A percentile compares a stretch with the other conserved stretches of the same genome.
These are phyloP conservation scores for Lachnellula hyalina DNA, from an alignment of 2,329 filamentous ascomycete species.

Conservation along the genomic window DNA sequence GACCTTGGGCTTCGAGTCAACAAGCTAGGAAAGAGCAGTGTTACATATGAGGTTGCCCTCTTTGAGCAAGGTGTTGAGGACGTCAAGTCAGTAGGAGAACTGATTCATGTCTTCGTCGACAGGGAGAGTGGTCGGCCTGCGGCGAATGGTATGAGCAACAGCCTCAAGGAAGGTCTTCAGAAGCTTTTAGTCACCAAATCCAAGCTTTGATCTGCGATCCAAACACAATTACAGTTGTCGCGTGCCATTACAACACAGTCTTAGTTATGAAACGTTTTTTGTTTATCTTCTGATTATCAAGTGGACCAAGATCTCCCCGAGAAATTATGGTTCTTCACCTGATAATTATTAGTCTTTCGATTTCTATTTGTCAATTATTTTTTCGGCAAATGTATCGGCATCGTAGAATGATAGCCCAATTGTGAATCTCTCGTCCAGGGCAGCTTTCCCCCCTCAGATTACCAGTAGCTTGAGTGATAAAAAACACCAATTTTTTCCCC, in stretches of 20 bases:
- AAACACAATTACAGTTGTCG: background rate
- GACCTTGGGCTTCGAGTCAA: slow-evolving; percentile 79
- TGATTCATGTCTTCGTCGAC: slow-evolving; percentile 86
- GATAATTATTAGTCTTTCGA: too few species aligned
- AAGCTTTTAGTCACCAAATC: slow-evolving; percentile 41
- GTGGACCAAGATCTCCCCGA: background rate
- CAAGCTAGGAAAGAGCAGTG: slow-evolving; percentile 79
- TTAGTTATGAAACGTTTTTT: too few species aligned
- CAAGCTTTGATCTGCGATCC: slow-evolving; percentile 22
- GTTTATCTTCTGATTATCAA: too few species aligned
- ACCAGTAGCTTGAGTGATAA: too few species aligned
- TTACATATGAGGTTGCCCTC: slow-evolving; percentile 83
- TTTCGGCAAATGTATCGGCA: too few species aligned
- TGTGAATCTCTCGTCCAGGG: too few species aligned
- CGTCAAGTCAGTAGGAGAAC: slow-evolving; percentile 79
- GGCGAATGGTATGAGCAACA: slow-evolving; percentile 55
- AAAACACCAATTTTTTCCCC: too few species aligned
- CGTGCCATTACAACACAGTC: too few species aligned
- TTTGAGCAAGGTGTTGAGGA: slow-evolving; percentile 69
- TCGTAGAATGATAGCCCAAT: too few species aligned
- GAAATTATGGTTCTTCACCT: too few species aligned
- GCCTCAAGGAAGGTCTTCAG: slow-evolving; percentile 54
- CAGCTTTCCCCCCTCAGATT: too few species aligned
- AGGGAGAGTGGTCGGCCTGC: slow-evolving; percentile 64
- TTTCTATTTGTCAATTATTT: too few species aligned